Base-by-base conservation (phyloP, 768 basidiomycete species). In the Lentinula raphanica region DNA sequence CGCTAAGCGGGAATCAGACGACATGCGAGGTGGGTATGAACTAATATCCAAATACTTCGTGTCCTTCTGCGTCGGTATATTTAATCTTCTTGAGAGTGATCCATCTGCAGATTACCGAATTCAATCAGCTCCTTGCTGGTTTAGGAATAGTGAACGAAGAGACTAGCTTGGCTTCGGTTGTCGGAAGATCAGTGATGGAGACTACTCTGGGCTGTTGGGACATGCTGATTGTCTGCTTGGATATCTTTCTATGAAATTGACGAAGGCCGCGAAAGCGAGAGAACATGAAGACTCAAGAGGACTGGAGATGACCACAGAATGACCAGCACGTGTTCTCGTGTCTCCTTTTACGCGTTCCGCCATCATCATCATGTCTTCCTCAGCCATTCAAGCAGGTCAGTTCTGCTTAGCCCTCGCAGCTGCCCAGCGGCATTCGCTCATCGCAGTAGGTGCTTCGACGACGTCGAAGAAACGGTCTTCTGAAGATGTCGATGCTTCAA, bases 1-100 rank as follows among this genome's bases (percentile, higher is more conserved):
- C 93, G 76, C 88, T 95, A 63, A 9, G 28, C 35, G 2, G 44
- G 50, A 28, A 12, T 51, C 19, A 19, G 35, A 29, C n/a, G n/a
- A 28, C n/a, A 28, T 7, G 23, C 4, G 9, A 44, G 9, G 21
- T 21, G 19, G 2, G 19, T 29, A 54, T 45, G 58, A 25, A 25
- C 32, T 25, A 31, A 38, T 48, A 13, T 25, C n/a, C n/a, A 17
- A 8, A 40, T 59, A 90, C 92, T 76, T 89, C 76, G 65, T 76
- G 82, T 2, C 94, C 93, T 12, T 85, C 83, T 62, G 85, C 79
- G 74, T 97, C 95, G 56, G 79, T 69, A 73, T 89, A 98, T 46
- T 80, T 79, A 63, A 96, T 84, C 71, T 86, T 89, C 71, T 90
- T 88, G 64, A 97, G 73, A 8, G 85, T 84, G 54, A 97, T 78